Evolutionary conservation across 164 flowering plant genomes (phyloP).

Genomic region (Chimonanthus praecox): DNA sequence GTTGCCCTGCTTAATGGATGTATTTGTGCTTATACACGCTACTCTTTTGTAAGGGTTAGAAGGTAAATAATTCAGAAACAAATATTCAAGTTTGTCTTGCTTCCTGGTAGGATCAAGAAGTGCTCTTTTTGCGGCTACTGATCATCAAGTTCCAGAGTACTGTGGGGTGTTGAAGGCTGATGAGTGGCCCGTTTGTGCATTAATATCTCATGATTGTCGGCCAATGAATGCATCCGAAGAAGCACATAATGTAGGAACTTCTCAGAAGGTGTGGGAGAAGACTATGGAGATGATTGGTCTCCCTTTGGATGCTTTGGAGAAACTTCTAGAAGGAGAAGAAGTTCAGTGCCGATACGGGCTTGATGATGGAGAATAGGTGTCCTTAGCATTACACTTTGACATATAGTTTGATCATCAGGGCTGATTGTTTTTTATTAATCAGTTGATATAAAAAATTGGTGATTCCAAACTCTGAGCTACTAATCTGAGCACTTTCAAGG

Average conservation of each 20-base stretch:
- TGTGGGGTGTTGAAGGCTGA: conserved; percentile 77
- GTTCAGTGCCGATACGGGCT: conserved; percentile 57
- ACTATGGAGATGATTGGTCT: conserved; percentile 88
- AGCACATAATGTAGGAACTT: conserved; percentile 69
- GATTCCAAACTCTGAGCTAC: no score
- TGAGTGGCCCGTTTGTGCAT: conserved; percentile 93
- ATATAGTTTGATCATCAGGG: background rate
- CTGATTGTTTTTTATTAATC: background rate
- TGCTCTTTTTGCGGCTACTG: conserved; percentile 90
- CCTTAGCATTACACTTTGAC: background rate
- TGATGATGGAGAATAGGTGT: conserved; percentile 9
- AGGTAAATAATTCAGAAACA: background rate
- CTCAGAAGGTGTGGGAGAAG: conserved; percentile 81
- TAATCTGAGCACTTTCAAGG: background rate
- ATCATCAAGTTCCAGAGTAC: conserved; percentile 82
- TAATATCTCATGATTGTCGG: conserved; percentile 74
- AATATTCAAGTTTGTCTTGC: background rate
- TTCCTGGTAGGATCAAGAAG: conserved; percentile 74
- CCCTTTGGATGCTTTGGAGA: conserved; percentile 80
- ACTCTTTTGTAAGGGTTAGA: background rate
- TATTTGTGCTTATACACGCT: background rate
- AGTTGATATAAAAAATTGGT: background rate
- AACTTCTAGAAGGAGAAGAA: conserved; percentile 70
- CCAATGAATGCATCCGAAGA: conserved; percentile 95
- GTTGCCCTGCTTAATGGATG: background rate